phyloP scores from a whole-genome alignment of 116 monocot genomes.

The Zostera marina region DNA sequence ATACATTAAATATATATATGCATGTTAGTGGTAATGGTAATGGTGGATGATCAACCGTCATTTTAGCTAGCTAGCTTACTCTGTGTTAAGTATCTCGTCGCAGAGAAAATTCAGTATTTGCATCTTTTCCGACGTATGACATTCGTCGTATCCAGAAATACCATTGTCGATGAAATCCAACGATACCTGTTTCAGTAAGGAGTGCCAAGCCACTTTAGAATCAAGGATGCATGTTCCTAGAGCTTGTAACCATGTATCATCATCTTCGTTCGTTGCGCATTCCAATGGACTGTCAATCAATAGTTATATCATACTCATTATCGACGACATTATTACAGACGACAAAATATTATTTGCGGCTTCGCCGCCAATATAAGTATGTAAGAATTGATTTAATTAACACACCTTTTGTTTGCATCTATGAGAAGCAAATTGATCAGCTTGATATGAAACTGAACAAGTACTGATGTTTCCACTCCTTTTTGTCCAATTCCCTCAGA shows the following conservation, averaged over 20 bases:
- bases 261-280: slow-evolving; percentile 18
- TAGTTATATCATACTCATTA: too few species aligned
- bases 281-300: slow-evolving; percentile 22
- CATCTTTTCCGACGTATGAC: slow-evolving; percentile 38
- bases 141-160: slow-evolving; percentile 27
- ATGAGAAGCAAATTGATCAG: slow-evolving; percentile 40
- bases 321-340: too few species aligned
- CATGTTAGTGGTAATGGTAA: too few species aligned
- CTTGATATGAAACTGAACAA: slow-evolving; percentile 50
- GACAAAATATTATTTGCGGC: too few species aligned
- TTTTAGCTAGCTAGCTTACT: too few species aligned
- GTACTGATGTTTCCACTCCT: slow-evolving; percentile 14
- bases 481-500: slow-evolving; percentile 8
- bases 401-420: slow-evolving; percentile 26
- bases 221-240: slow-evolving; percentile 29
- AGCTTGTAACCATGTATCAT: slow-evolving; percentile 42
- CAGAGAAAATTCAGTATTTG: slow-evolving; percentile 69
- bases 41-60: too few species aligned
- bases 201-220: slow-evolving; percentile 7
- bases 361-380: too few species aligned
- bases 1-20: too few species aligned
- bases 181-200: slow-evolving; percentile 17
- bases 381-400: not conserved
- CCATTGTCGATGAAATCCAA: slow-evolving; percentile 21
- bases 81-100: slow-evolving; percentile 49